Evolutionary conservation across 164 flowering plant genomes (phyloP).

Genomic region (Aristolochia contorta): DNA sequence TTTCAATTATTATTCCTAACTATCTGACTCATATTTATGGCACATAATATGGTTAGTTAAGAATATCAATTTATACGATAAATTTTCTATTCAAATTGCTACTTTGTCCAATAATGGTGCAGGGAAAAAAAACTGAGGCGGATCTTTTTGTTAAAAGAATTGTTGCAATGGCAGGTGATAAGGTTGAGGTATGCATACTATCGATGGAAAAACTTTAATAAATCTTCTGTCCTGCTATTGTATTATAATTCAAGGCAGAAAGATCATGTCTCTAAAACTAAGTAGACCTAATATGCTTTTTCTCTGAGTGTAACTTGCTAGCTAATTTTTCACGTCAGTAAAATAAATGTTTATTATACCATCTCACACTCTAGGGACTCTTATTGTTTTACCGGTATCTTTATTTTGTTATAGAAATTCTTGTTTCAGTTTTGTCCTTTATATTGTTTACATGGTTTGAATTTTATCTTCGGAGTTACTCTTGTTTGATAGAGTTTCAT

Average conservation of each 20-base stretch:
- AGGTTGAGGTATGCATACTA: constrained; percentile 27
- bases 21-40: neutral
- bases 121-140: constrained; percentile 18
- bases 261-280: no score
- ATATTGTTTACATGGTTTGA: no score
- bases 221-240: neutral
- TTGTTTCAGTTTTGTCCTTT: no score
- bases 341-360: no score
- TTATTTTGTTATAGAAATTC: no score
- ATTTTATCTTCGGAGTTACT: no score
- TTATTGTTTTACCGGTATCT: no score
- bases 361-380: no score
- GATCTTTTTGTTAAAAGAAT: constrained; percentile 43
- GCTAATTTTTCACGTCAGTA: no score
- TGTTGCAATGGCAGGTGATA: constrained; percentile 49
- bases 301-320: no score
- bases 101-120: neutral
- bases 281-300: no score
- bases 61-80: neutral
- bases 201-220: neutral
- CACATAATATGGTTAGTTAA: neutral
- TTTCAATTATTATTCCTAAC: neutral
- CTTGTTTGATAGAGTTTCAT: no score
- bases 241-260: neutral
- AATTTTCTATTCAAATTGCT: neutral